Evolutionary conservation across 2,329 filamentous ascomycete species (phyloP).

Genomic region (Diplodia mutila): DNA sequence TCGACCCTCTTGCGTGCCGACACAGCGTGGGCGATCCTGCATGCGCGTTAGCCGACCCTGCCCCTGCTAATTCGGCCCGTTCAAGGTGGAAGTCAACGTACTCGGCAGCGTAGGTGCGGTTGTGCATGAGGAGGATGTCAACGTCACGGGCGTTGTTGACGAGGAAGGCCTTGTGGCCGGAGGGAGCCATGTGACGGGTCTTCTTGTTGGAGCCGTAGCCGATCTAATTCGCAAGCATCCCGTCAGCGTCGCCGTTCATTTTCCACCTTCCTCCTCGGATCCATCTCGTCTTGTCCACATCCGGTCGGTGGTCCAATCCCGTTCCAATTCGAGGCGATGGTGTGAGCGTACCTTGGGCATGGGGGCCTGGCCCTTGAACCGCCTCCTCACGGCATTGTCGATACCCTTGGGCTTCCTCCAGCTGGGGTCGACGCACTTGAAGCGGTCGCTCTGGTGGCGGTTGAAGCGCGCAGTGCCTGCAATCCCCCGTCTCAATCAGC

Average conservation of each 20-base stretch:
- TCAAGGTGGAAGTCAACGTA: constrained; percentile 58
- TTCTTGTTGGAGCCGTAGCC: constrained; percentile 99
- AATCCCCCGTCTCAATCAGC: constrained; percentile 19
- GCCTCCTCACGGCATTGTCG: constrained; percentile 95
- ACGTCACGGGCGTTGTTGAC: constrained; percentile 96
- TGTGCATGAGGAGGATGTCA: constrained; percentile 99
- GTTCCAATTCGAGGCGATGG: not conserved
- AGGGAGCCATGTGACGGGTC: constrained; percentile 98
- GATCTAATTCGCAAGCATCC: constrained; percentile 65
- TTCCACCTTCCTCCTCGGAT: not conserved
- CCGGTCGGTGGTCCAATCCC: not conserved
- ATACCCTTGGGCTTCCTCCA: constrained; percentile 99
- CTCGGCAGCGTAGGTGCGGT: constrained; percentile 98
- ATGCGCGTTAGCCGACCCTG: constrained; percentile 27
- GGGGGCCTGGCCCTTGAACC: constrained; percentile 91
- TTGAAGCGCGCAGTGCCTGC: constrained; percentile 91
- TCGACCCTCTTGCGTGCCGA: constrained; percentile 98
- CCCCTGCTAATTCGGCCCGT: not conserved
- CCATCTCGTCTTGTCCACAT: not conserved
- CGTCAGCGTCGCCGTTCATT: constrained; percentile 36
- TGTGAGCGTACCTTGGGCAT: constrained; percentile 89
- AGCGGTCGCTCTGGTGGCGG: constrained; percentile 97
- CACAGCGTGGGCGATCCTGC: constrained; percentile 94
- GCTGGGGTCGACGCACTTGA: constrained; percentile 85
- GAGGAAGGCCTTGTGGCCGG: constrained; percentile 99